Evolutionary conservation across 306 rosid species (phyloP).

Genomic region (Acacia confusa): DNA sequence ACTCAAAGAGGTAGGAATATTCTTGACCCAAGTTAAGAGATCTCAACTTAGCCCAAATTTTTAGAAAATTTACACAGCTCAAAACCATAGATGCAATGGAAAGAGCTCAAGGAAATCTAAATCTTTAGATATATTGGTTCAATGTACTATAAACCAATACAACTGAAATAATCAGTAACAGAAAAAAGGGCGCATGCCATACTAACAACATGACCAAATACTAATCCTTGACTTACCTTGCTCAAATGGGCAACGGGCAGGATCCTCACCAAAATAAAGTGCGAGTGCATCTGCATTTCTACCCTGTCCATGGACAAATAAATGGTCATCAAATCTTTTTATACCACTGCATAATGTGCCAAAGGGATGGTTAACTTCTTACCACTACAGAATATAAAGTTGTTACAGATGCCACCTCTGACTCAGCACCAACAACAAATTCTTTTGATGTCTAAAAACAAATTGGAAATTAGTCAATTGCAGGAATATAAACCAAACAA

Average conservation of each 20-base stretch:
- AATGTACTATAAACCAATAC: not conserved
- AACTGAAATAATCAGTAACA: constrained; percentile 17
- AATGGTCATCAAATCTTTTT: constrained; percentile 26
- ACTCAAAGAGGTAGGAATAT: not conserved
- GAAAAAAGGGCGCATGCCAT: constrained; percentile 11
- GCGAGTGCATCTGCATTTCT: constrained; percentile 93
- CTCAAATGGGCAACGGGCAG: constrained; percentile 85
- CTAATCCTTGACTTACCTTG: constrained; percentile 66
- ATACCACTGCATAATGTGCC: constrained; percentile 22
- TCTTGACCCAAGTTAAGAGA: constrained; percentile 2
- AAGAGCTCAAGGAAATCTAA: constrained; percentile 3
- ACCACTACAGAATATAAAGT: constrained; percentile 79
- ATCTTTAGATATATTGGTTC: constrained; percentile 7
- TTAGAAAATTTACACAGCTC: not conserved
- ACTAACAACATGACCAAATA: not conserved
- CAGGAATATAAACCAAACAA: constrained; percentile 14
- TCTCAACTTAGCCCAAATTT: constrained; percentile 17
- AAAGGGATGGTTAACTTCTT: constrained; percentile 39
- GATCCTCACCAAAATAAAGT: constrained; percentile 90
- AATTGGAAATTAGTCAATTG: constrained; percentile 21
- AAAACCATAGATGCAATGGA: constrained; percentile 6
- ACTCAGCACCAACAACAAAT: constrained; percentile 73
- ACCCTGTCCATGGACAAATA: constrained; percentile 67
- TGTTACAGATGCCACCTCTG: constrained; percentile 77
- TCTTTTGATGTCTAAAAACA: constrained; percentile 70